These are phyloP conservation scores for Orbilia blumenaviensis DNA, from an alignment of 2,329 filamentous ascomycete species.

Conservation along the genomic window DNA sequence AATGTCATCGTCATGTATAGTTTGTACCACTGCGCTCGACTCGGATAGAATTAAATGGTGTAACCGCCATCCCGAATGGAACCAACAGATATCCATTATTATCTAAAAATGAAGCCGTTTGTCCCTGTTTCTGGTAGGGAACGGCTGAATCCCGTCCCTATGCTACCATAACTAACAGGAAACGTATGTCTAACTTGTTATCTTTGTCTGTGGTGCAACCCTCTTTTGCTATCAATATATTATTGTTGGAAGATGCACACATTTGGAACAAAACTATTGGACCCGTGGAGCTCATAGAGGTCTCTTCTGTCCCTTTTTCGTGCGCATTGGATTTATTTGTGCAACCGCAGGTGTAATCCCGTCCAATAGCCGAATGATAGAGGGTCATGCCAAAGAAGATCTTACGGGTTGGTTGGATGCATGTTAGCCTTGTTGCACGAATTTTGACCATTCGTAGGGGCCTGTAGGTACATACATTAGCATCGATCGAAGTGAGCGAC, in stretches of 20 bases:
- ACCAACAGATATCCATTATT: conserved; percentile 28
- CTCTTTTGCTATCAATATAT: conserved; percentile 11
- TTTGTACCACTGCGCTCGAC: conserved; percentile 12
- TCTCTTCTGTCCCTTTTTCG: too few species aligned
- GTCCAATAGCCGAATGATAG: conserved; percentile 35
- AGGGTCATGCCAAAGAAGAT: not conserved
- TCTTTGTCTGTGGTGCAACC: conserved; percentile 12
- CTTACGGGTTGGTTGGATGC: conserved; percentile 36
- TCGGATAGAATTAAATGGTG: conserved; percentile 17
- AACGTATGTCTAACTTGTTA: conserved; percentile 27
- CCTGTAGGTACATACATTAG: too few species aligned
- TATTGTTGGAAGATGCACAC: conserved; percentile 9
- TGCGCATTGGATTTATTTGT: conserved; percentile 5
- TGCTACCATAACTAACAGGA: conserved; percentile 10
- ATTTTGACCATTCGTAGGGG: conserved; percentile 10
- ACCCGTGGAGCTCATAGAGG: not conserved
- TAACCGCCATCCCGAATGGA: conserved; percentile 51
- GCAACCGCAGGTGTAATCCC: conserved; percentile 6
- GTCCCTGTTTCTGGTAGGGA: conserved; percentile 11
- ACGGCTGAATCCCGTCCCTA: not conserved
- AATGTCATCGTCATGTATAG: not conserved
- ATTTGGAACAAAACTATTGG: conserved; percentile 48
- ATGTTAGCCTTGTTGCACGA: conserved; percentile 24
- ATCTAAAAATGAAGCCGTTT: not conserved
- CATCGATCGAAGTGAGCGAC: too few species aligned